Conservation (phyloP, 2,329 filamentous ascomycete species). For the Fusarium albosuccineum region DNA sequence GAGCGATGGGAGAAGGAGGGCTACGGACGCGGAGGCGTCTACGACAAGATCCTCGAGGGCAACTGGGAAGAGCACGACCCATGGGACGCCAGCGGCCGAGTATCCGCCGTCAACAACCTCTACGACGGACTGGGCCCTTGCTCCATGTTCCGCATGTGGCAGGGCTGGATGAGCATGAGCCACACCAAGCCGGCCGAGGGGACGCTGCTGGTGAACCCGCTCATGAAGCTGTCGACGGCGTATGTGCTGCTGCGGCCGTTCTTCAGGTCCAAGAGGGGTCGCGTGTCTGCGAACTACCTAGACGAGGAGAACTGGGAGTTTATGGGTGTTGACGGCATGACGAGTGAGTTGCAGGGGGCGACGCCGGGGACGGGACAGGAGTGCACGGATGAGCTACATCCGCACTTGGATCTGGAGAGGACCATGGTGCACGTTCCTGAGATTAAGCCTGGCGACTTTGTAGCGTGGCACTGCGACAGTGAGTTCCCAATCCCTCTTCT, state of each 20-base stretch:
- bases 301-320: conserved; percentile 72
- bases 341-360: conserved; percentile 77
- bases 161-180: conserved; percentile 89
- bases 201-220: conserved; percentile 84
- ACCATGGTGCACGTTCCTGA: conserved; percentile 79
- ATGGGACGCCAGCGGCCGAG: conserved; percentile 80
- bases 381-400: conserved; percentile 75
- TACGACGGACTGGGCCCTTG: conserved; percentile 87
- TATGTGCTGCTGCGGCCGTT: conserved; percentile 89
- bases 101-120: conserved; percentile 77
- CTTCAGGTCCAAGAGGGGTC: conserved; percentile 69
- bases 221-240: conserved; percentile 79
- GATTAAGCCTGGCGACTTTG: conserved; percentile 80
- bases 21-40: conserved; percentile 76
- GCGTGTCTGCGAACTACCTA: conserved; percentile 53
- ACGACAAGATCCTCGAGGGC: conserved; percentile 79
- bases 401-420: conserved; percentile 74
- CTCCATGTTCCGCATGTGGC: conserved; percentile 87
- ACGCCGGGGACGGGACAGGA: conserved; percentile 78
- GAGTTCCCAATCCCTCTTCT: conserved; percentile 33
- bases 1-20: conserved; percentile 80
- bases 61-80: conserved; percentile 86
- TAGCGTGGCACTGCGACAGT: conserved; percentile 88
- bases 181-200: conserved; percentile 79
- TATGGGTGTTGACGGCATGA: conserved; percentile 59